Evolutionary conservation across 768 basidiomycete species (phyloP).

Genomic region (Lactarius akahatsu): DNA sequence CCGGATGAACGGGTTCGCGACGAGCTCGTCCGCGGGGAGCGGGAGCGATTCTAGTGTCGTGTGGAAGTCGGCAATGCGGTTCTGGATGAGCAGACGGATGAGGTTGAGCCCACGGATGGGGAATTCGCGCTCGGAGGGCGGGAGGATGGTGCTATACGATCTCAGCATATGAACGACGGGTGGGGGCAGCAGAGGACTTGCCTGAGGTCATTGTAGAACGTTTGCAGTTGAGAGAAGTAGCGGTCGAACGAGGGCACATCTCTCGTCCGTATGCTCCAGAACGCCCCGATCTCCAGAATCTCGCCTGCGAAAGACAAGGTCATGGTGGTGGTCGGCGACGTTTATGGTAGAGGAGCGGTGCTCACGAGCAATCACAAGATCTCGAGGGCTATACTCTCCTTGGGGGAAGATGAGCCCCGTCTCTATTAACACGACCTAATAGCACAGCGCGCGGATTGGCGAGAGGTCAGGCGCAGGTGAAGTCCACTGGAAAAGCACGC

Average conservation of each 20-base stretch:
- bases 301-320: slow-evolving; percentile 57
- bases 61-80: slow-evolving; percentile 97
- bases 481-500: slow-evolving; percentile 38
- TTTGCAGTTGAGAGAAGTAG: slow-evolving; percentile 88
- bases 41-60: slow-evolving; percentile 91
- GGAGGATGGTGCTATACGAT: slow-evolving; percentile 60
- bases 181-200: slow-evolving; percentile 31
- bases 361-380: slow-evolving; percentile 46
- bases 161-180: not conserved
- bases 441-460: not conserved
- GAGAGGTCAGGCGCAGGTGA: not conserved
- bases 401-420: slow-evolving; percentile 76
- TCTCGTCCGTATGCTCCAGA: slow-evolving; percentile 85
- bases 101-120: slow-evolving; percentile 91
- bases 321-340: not conserved
- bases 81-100: slow-evolving; percentile 91
- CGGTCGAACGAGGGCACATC: slow-evolving; percentile 93
- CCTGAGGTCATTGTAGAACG: slow-evolving; percentile 88
- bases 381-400: slow-evolving; percentile 57
- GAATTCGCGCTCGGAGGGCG: slow-evolving; percentile 82
- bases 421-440: slow-evolving; percentile 73
- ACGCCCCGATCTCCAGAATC: slow-evolving; percentile 92
- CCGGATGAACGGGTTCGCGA: slow-evolving; percentile 68
- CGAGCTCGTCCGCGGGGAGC: slow-evolving; percentile 62
- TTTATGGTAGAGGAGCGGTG: not conserved